Base-by-base conservation (phyloP, 805 yeast species). In the Nakazawaea wyomingensis region DNA sequence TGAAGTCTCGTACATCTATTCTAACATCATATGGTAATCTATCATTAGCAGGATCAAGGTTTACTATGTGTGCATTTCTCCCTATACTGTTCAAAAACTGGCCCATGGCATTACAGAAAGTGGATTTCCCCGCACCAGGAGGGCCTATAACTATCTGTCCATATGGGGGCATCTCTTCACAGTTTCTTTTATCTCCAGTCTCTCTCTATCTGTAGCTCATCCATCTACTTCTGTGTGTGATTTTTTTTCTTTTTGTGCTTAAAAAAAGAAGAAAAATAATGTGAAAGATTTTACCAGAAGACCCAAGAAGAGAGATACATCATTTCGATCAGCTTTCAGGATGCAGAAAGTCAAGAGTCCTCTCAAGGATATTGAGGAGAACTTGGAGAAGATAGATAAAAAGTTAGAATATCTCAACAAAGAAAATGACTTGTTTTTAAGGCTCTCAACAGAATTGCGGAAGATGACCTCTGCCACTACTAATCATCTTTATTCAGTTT, bases 61-160 rank as follows among this genome's bases (percentile, higher is more conserved):
- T 93, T 17, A 93, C 68, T 2, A 93, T 74, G n/a, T 86, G 71
- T 37, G 85, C 80, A 54, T 86, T 84, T 47, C 99, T 69, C 5
- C 99, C 99, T 40, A 95, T 89, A 1, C 98, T 96, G 47, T 85
- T 83, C 54, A 91, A 72, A 61, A 93, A 93, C 66, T 93, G 98
- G 50, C 76, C 76, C 80, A 91, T 80, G 34, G 99, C 99, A 59
- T 80, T 71, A 60, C 97, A 90, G 59, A 87, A 93, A 0, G 99
- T 95, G 0, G 96, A 86, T 57, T 93, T 93, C 1, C 99, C 99
- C 0, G 96, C 76, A 1, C 99, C 99, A 0, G 99, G 99, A 0
- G 99, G 98, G 0, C 99, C 99, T 30, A 93, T 88, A 8, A 91
- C 90, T 8, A 93, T 77, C 64, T 93, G 96, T 3, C 95, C 96